These are phyloP conservation scores for Jamesozyma hellenica DNA, from an alignment of 805 yeast species.

Conservation along the genomic window DNA sequence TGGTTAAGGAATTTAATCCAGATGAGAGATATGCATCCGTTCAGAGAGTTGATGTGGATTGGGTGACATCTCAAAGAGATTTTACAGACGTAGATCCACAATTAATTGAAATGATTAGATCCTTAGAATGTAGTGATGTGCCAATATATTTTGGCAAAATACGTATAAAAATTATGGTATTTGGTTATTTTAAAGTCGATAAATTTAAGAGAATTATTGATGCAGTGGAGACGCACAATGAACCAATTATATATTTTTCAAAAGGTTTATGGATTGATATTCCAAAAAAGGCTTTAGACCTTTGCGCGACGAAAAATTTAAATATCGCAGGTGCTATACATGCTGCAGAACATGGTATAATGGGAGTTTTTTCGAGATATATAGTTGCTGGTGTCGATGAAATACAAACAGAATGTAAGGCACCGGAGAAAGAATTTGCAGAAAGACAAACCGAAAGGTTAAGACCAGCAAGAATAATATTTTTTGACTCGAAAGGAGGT, in stretches of 20 bases:
- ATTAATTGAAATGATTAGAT: slow-evolving; percentile 54
- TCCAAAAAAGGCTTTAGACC: slow-evolving; percentile 51
- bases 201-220: slow-evolving; percentile 72
- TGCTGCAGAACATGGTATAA: slow-evolving; percentile 86
- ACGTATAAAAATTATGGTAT: slow-evolving; percentile 63
- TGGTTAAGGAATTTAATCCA: slow-evolving; percentile 74
- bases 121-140: slow-evolving; percentile 39
- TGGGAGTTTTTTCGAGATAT: slow-evolving; percentile 66
- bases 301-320: slow-evolving; percentile 46
- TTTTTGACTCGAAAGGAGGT: slow-evolving; percentile 80
- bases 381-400: slow-evolving; percentile 70
- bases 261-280: slow-evolving; percentile 92
- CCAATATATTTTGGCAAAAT: slow-evolving; percentile 74
- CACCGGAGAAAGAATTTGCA: slow-evolving; percentile 93
- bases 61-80: slow-evolving; percentile 88
- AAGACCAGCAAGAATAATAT: slow-evolving; percentile 80
- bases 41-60: slow-evolving; percentile 80
- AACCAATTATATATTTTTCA: slow-evolving; percentile 59
- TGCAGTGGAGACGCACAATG: slow-evolving; percentile 84
- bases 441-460: slow-evolving; percentile 56
- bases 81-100: slow-evolving; percentile 87
- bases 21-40: slow-evolving; percentile 78
- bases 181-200: slow-evolving; percentile 87
- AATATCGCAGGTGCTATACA: slow-evolving; percentile 89
- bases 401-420: slow-evolving; percentile 87